Percentiles rank a stretch among this genome's conserved stretches.
These are phyloP conservation scores for Castanea sativa DNA, from an alignment of 306 rosid genomes.

Conservation along the genomic window DNA sequence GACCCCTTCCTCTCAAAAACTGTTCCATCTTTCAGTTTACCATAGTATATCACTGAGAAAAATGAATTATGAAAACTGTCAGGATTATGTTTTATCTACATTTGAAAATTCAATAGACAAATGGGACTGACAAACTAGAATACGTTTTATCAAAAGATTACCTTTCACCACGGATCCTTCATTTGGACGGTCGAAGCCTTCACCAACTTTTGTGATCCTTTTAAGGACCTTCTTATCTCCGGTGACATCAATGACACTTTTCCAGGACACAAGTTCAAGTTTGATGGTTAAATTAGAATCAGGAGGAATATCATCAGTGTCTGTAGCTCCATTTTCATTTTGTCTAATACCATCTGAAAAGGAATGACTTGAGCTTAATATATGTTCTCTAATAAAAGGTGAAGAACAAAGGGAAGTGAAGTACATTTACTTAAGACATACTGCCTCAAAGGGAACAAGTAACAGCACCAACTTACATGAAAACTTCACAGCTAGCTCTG, in stretches of 20 bases:
- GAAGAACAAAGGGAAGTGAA: not conserved
- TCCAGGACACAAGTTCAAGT: conserved; percentile 65
- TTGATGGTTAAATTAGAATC: conserved; percentile 31
- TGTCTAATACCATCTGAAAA: conserved; percentile 42
- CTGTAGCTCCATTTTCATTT: conserved; percentile 18
- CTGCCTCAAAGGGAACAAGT: conserved; percentile 5
- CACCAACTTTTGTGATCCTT: conserved; percentile 46
- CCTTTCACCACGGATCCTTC: conserved; percentile 68
- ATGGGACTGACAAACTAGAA: not conserved
- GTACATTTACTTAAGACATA: not conserved
- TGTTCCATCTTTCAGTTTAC: conserved; percentile 53
- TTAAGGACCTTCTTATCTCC: conserved; percentile 56
- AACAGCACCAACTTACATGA: conserved; percentile 39
- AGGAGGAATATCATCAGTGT: conserved; percentile 13
- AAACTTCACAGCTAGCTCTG: conserved; percentile 45
- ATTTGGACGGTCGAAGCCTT: conserved; percentile 56
- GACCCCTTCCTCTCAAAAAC: conserved; percentile 52
- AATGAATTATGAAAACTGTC: not conserved
- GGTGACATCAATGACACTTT: conserved; percentile 41
- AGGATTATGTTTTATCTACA: not conserved
- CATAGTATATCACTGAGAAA: conserved; percentile 43
- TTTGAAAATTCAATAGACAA: not conserved
- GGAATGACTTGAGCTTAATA: not conserved
- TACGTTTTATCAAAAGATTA: conserved; percentile 1
- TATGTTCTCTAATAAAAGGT: not conserved